A percentile compares a stretch with the other conserved stretches of the same genome.
These are phyloP conservation scores for Clonostachys chloroleuca DNA, from an alignment of 2,329 filamentous ascomycete genomes.

Conservation along the genomic window DNA sequence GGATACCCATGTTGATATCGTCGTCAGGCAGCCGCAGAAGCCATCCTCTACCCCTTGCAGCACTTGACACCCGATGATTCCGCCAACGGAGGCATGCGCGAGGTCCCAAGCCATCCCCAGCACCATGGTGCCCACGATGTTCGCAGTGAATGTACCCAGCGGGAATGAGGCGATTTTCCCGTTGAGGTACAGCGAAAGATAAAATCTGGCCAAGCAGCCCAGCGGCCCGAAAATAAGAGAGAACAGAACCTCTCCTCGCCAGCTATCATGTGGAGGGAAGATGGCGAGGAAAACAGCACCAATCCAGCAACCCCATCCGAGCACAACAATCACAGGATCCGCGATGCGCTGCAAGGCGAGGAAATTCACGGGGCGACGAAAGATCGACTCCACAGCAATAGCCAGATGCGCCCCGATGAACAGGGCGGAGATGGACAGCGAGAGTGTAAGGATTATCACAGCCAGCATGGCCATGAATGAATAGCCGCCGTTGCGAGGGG, in stretches of 20 bases:
- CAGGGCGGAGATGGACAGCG: conserved; percentile 66
- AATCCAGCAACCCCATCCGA: conserved; percentile 74
- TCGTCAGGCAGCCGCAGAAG: conserved; percentile 63
- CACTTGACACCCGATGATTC: conserved; percentile 61
- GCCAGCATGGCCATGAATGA: conserved; percentile 78
- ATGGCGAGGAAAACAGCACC: conserved; percentile 69
- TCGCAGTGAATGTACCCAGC: conserved; percentile 80
- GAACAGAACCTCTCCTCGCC: conserved; percentile 74
- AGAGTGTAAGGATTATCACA: conserved; percentile 68
- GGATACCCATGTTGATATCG: conserved; percentile 62
- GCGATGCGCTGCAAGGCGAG: conserved; percentile 51
- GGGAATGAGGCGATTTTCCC: conserved; percentile 64
- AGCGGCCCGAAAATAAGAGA: conserved; percentile 78
- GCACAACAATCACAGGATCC: conserved; percentile 57
- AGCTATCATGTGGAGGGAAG: conserved; percentile 66
- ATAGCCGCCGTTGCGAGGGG: conserved; percentile 64
- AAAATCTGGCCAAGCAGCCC: conserved; percentile 74
- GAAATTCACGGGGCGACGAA: conserved; percentile 58
- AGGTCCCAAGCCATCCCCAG: conserved; percentile 76
- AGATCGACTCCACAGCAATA: conserved; percentile 43
- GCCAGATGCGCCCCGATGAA: conserved; percentile 74
- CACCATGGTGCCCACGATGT: conserved; percentile 71
- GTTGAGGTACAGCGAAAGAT: conserved; percentile 69
- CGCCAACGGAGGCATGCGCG: conserved; percentile 58
- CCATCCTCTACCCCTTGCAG: conserved; percentile 63